Base-by-base conservation (phyloP, 2,329 filamentous ascomycete species). In the Calycina marina region DNA sequence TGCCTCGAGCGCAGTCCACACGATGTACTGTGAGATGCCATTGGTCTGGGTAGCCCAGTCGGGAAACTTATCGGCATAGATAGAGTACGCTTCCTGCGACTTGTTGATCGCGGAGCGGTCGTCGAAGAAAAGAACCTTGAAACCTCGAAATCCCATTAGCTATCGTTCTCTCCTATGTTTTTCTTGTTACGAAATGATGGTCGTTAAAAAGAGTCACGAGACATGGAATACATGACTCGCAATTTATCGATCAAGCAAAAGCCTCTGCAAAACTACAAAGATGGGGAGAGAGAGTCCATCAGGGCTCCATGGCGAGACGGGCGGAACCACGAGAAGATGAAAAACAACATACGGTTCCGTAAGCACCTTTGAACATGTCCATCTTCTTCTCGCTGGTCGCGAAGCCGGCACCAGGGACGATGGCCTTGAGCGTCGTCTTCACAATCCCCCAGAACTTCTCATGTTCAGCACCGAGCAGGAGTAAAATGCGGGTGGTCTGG, bases 391-490 rank as follows among this genome's bases (percentile, higher is more conserved):
- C 46, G 0, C 43, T 47, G 2, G 27, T 32, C 8, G 39, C 30
- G 28, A 30, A 52, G n/a, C 30, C 13, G 6, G 44, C 48, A 3
- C 57, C 63, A 17, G 79, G 72, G 14, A 90, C 74, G 37, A 85
- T 68, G 14, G 63, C 61, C 61, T 77, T 73, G 37, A 88, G 64
- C 32, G 67, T 59, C 16, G 76, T 71, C 39, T 62, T 57, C 34
- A 73, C 67, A 38, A 84, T 64, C 53, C 83, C 76, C 88, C 86
- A 94, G 46, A 93, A 72, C 61, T 80, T 78, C 48, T 85, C 75
- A 63, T 94, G 86, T 57, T 93, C 80, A 40, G 69, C 70, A 49
- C 79, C 77, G 50, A 90, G 67, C 34, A 94, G 71, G 31, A 93
- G 69, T 29, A 93, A 69, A 37, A 79, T 60, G 38, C 86, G 77